Evolutionary conservation across 139 green algal species (phyloP).

Genomic region (Helicosporidium sp.): DNA sequence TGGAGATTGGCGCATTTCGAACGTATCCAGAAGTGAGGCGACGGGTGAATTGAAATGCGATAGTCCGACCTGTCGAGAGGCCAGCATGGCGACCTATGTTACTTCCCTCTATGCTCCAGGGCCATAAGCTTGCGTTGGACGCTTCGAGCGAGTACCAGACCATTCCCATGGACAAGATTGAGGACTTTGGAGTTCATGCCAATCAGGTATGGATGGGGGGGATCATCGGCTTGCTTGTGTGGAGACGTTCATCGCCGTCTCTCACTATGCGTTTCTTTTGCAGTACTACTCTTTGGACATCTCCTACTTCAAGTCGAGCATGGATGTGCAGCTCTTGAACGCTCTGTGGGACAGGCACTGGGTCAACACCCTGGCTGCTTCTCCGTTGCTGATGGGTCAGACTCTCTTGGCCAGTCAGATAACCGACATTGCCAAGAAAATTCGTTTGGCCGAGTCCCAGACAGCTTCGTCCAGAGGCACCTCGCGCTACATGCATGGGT

Average conservation of each 20-base stretch:
- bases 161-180: slow-evolving; percentile 92
- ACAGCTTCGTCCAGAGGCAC: too few relatives aligned
- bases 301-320: slow-evolving; percentile 78
- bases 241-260: not conserved
- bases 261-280: not conserved
- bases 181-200: slow-evolving; percentile 86
- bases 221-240: too few relatives aligned
- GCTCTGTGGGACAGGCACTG: slow-evolving; percentile 89
- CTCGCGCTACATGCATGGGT: too few relatives aligned
- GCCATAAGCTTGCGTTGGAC: slow-evolving; percentile 67
- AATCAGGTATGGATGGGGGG: slow-evolving; percentile 9
- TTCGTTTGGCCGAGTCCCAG: too few relatives aligned
- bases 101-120: slow-evolving; percentile 14
- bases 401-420: too few relatives aligned
- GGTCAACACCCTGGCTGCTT: slow-evolving; percentile 68
- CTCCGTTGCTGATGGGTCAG: slow-evolving; percentile 55
- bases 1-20: slow-evolving; percentile 87
- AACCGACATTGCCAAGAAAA: too few relatives aligned
- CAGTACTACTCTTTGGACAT: slow-evolving; percentile 69
- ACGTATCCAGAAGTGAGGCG: slow-evolving; percentile 39
- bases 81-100: too few relatives aligned
- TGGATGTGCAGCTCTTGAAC: slow-evolving; percentile 67
- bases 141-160: slow-evolving; percentile 81
- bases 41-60: too few relatives aligned
- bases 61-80: too few relatives aligned